Percentiles rank a stretch among this genome's conserved stretches.
Conservation (phyloP, 768 basidiomycete genomes). For the Agaricus subrufescens region DNA sequence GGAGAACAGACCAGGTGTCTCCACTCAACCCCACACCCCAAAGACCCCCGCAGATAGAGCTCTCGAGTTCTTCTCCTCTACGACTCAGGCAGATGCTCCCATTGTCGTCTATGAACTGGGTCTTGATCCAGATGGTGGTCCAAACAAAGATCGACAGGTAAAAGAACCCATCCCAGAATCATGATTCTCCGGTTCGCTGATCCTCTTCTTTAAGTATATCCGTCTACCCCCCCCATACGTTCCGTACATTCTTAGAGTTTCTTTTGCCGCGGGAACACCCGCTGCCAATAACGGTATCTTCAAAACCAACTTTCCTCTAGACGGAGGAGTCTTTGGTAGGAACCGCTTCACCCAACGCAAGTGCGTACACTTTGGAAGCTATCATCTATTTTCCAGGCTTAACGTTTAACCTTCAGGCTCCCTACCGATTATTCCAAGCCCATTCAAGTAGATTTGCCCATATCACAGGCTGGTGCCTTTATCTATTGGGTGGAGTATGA, state of each 20-base stretch:
- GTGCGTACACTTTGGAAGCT: conserved; percentile 39
- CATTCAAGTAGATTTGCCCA: conserved; percentile 90
- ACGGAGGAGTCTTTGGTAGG: conserved; percentile 82
- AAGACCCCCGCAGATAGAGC: conserved; percentile 94
- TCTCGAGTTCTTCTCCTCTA: conserved; percentile 78
- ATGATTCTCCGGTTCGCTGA: conserved; percentile 6
- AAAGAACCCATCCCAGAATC: conserved; percentile 21
- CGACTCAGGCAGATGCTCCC: conserved; percentile 49
- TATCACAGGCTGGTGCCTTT: conserved; percentile 95
- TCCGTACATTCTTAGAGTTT: conserved; percentile 89
- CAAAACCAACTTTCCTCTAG: conserved; percentile 94
- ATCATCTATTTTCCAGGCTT: conserved; percentile 15
- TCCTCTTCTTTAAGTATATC: conserved; percentile 62
- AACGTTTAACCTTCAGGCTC: conserved; percentile 42
- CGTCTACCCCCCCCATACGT: conserved; percentile 87
- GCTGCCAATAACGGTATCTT: conserved; percentile 88
- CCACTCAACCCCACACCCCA: conserved; percentile 45
- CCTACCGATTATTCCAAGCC: conserved; percentile 87
- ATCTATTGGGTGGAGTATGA: conserved; percentile 95
- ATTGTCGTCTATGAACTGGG: conserved; percentile 83
- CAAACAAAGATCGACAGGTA: conserved; percentile 79
- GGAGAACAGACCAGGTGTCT: neutral
- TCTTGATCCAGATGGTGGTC: conserved; percentile 88
- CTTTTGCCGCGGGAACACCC: conserved; percentile 88
- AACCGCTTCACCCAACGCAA: conserved; percentile 68